Conservation (phyloP, 192 early-diverging fungal genomes). For the Gigaspora rosea region DNA sequence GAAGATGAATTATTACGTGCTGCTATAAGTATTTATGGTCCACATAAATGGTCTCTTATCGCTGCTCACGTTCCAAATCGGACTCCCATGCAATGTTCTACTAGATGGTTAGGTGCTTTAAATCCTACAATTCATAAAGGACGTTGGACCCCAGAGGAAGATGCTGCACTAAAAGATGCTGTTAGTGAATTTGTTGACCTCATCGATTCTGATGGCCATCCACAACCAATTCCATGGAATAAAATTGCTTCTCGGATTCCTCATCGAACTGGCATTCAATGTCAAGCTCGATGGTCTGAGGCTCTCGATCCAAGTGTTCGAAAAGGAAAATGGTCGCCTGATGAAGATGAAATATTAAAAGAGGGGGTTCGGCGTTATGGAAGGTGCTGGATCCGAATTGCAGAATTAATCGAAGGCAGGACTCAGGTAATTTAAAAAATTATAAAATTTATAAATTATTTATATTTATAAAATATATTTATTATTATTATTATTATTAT, state of each 20-base stretch:
- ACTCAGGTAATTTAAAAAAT: constrained; percentile 47
- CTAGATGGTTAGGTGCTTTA: constrained; percentile 50
- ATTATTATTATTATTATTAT: too few relatives aligned
- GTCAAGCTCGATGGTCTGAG: constrained; percentile 63
- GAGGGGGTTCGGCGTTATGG: constrained; percentile 48
- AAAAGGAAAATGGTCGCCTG: constrained; percentile 53
- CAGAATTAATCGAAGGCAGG: constrained; percentile 55
- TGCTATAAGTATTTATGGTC: constrained; percentile 47
- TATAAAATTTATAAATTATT: constrained; percentile 37
- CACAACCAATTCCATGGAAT: constrained; percentile 51
- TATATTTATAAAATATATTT: too few relatives aligned
- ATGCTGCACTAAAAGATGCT: constrained; percentile 43
- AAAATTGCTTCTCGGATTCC: constrained; percentile 50
- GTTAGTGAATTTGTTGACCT: constrained; percentile 42
- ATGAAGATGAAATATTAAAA: constrained; percentile 57
- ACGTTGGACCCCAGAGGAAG: constrained; percentile 53
- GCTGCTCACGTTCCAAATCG: constrained; percentile 53
- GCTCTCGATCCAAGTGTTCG: constrained; percentile 57
- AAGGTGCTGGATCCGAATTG: constrained; percentile 61
- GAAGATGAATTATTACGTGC: constrained; percentile 47
- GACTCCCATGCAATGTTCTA: constrained; percentile 57
- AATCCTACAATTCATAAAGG: constrained; percentile 57
- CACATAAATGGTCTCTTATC: constrained; percentile 52
- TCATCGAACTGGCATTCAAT: constrained; percentile 59
- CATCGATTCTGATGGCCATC: constrained; percentile 41